These are phyloP conservation scores for Hypomyces perniciosus DNA, from an alignment of 2,329 filamentous ascomycete genomes.

Conservation along the genomic window DNA sequence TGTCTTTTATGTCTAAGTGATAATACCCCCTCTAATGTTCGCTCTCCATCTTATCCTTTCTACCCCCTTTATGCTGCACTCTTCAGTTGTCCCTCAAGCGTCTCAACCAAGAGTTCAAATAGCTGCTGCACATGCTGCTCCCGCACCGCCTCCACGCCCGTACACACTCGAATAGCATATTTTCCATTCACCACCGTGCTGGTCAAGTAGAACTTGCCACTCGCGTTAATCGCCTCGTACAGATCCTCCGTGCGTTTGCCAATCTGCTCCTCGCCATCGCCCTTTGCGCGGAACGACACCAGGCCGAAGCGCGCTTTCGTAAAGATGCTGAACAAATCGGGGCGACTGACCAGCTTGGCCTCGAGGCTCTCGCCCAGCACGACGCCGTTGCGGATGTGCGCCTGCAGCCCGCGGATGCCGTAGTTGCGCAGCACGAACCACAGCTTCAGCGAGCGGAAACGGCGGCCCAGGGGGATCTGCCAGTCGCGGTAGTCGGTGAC, in stretches of 20 bases:
- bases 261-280: conserved; percentile 42
- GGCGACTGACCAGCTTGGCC: conserved; percentile 47
- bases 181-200: conserved; percentile 65
- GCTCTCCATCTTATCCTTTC: too few species aligned
- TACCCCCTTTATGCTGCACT: neutral
- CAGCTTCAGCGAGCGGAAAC: conserved; percentile 85
- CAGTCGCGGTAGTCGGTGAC: conserved; percentile 96
- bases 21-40: too few species aligned
- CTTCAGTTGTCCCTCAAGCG: conserved; percentile 48
- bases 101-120: conserved; percentile 66
- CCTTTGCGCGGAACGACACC: conserved; percentile 62
- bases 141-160: conserved; percentile 58
- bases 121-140: conserved; percentile 69
- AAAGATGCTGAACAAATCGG: conserved; percentile 70
- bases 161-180: conserved; percentile 77
- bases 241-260: conserved; percentile 68
- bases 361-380: conserved; percentile 65
- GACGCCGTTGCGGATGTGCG: conserved; percentile 66
- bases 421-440: conserved; percentile 91
- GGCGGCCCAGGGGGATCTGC: conserved; percentile 87
- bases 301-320: conserved; percentile 72
- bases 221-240: conserved; percentile 66
- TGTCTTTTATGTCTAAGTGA: too few species aligned
- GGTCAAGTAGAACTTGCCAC: conserved; percentile 78
- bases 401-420: conserved; percentile 68